A percentile compares a stretch with the other conserved stretches of the same genome.
Conservation (phyloP, 2,329 filamentous ascomycete species). For the Pestalotiopsis sp. region DNA sequence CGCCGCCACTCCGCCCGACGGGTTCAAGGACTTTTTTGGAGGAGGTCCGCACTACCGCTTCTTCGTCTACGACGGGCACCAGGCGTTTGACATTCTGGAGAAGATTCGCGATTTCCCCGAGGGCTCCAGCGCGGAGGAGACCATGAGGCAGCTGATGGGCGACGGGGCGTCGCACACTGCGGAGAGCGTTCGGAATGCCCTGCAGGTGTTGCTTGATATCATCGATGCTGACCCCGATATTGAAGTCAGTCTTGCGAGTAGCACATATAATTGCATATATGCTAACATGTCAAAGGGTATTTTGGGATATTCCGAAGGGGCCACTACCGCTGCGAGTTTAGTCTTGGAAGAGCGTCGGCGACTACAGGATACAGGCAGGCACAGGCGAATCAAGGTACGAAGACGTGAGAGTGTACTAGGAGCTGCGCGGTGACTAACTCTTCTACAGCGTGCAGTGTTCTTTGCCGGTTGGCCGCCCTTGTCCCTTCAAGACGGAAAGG, state of each 20-base stretch:
- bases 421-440: too few relatives aligned
- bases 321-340: constrained; percentile 11
- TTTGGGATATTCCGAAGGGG: constrained; percentile 18
- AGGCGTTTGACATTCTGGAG: constrained; percentile 11
- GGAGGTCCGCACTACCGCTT: constrained; percentile 19
- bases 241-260: constrained; percentile 10
- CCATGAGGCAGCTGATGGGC: constrained; percentile 11
- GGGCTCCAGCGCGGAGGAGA: constrained; percentile 16
- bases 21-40: constrained; percentile 23
- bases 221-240: constrained; percentile 19
- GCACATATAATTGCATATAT: background rate
- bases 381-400: constrained; percentile 38
- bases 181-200: constrained; percentile 1
- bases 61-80: constrained; percentile 19
- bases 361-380: constrained; percentile 29
- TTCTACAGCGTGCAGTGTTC: constrained; percentile 45
- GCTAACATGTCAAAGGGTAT: background rate
- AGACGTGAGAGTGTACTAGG: too few relatives aligned
- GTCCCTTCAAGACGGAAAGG: constrained; percentile 29
- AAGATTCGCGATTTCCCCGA: constrained; percentile 13
- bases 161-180: background rate
- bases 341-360: constrained; percentile 10
- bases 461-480: constrained; percentile 48
- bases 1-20: constrained; percentile 15
- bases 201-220: constrained; percentile 15